Conservation (phyloP, 2,329 filamentous ascomycete species). For the Hirsutella thompsonii region DNA sequence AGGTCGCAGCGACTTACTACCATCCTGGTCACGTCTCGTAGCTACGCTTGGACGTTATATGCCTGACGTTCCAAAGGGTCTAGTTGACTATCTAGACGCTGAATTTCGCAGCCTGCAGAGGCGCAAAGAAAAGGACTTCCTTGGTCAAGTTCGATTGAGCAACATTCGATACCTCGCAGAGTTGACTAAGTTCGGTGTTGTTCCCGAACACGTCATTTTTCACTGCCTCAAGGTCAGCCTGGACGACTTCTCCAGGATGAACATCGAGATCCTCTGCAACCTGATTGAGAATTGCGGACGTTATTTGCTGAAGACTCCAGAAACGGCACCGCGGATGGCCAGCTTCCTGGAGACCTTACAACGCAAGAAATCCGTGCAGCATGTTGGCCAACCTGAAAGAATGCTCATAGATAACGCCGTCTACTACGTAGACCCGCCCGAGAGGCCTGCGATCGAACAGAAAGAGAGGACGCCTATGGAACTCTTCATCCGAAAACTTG, state of each 20-base stretch:
- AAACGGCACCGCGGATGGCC: slow-evolving; percentile 84
- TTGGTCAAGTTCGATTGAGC: slow-evolving; percentile 82
- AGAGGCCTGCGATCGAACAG: slow-evolving; percentile 86
- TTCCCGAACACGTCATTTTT: slow-evolving; percentile 97
- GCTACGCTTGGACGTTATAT: slow-evolving; percentile 90
- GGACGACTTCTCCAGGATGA: slow-evolving; percentile 97
- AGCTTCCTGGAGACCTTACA: slow-evolving; percentile 91
- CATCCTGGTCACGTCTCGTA: slow-evolving; percentile 82
- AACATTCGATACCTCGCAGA: slow-evolving; percentile 98
- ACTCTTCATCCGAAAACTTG: slow-evolving; percentile 79
- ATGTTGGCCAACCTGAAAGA: slow-evolving; percentile 87
- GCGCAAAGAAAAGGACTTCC: slow-evolving; percentile 94
- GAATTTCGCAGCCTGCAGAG: slow-evolving; percentile 94
- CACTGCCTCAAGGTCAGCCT: slow-evolving; percentile 96
- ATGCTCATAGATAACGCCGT: slow-evolving; percentile 98
- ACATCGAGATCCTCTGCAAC: slow-evolving; percentile 96
- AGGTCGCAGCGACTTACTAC: slow-evolving; percentile 79
- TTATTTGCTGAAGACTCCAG: slow-evolving; percentile 82
- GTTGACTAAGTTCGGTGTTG: slow-evolving; percentile 93
- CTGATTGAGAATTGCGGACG: slow-evolving; percentile 92
- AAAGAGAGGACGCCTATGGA: slow-evolving; percentile 93
- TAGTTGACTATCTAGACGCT: slow-evolving; percentile 86
- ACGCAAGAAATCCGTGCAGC: slow-evolving; percentile 90
- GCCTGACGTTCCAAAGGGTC: slow-evolving; percentile 81
- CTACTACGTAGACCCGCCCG: slow-evolving; percentile 94